phyloP scores from a whole-genome alignment of 1,284 basidiomycete genomes.

The Vanrija sp. region DNA sequence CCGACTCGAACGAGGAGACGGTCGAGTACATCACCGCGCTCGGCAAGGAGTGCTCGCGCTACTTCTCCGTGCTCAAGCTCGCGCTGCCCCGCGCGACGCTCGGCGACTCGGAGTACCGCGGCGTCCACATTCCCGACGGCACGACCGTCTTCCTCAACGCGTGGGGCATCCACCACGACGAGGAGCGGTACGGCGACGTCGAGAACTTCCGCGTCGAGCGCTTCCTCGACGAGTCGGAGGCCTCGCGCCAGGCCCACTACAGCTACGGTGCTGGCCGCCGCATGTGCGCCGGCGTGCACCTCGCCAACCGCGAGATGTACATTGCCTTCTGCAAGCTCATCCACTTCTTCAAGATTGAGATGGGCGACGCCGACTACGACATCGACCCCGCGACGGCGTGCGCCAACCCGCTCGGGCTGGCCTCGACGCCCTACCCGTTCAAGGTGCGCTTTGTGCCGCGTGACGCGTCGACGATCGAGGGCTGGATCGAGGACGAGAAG shows the following conservation, averaged over 20 bases:
- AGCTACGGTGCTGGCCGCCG: constrained; percentile 20
- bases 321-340: constrained; percentile 16
- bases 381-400: constrained; percentile 15
- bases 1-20: constrained; percentile 14
- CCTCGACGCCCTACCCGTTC: constrained; percentile 5
- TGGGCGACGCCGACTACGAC: constrained; percentile 12
- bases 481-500: constrained; percentile 19
- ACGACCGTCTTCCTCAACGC: constrained; percentile 40
- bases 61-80: constrained; percentile 21
- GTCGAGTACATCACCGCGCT: constrained; percentile 16
- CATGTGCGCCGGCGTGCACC: constrained; percentile 21
- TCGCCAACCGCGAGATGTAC: constrained; percentile 22
- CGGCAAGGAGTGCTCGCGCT: constrained; percentile 16
- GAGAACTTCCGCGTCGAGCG: constrained; percentile 20
- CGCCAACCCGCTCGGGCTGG: constrained; percentile 9
- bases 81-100: constrained; percentile 17
- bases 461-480: constrained; percentile 14
- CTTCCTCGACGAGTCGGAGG: constrained; percentile 7
- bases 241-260: constrained; percentile 12
- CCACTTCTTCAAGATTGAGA: constrained; percentile 19
- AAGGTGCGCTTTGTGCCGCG: constrained; percentile 19
- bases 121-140: constrained; percentile 30
- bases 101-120: constrained; percentile 24
- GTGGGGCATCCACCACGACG: constrained; percentile 34
- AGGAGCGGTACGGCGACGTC: constrained; percentile 14